A percentile compares a stretch with the other conserved stretches of the same genome.
These are phyloP conservation scores for Lojkania enalia DNA, from an alignment of 2,329 filamentous ascomycete genomes.

Conservation along the genomic window DNA sequence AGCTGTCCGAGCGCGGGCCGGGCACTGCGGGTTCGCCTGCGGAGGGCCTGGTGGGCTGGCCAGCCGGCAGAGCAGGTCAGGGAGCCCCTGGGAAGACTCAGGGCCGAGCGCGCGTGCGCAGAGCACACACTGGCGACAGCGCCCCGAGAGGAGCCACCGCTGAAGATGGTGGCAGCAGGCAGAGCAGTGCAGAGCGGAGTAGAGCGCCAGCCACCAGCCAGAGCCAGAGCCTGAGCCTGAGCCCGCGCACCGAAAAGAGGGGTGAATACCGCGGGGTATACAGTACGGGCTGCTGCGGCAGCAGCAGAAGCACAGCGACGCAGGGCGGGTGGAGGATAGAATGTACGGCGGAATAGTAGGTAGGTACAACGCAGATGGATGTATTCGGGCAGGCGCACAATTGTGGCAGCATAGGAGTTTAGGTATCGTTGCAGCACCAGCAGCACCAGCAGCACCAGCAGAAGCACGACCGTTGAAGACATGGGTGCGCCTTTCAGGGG, in stretches of 20 bases:
- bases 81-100: background rate
- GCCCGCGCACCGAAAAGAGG: too few species aligned
- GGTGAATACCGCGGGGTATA: too few species aligned
- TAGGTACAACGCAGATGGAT: too few species aligned
- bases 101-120: background rate
- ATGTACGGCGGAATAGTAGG: too few species aligned
- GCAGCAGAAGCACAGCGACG: background rate
- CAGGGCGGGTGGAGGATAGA: background rate
- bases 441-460: conserved; percentile 1
- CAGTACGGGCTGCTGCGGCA: too few species aligned
- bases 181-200: conserved; percentile 1
- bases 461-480: conserved; percentile 5
- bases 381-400: too few species aligned
- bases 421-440: background rate
- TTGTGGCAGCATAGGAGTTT: too few species aligned
- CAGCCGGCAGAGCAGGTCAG: background rate
- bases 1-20: conserved; percentile 21
- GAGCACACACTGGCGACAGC: background rate
- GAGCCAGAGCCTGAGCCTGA: too few species aligned
- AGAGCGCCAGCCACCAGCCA: too few species aligned
- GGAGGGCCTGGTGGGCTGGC: conserved; percentile 21
- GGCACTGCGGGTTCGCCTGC: conserved; percentile 13
- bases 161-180: conserved; percentile 2
- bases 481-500: background rate
- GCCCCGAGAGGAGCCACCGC: too few species aligned